Conservation (phyloP, 2,329 filamentous ascomycete species). For the Celoporthe dispersa region DNA sequence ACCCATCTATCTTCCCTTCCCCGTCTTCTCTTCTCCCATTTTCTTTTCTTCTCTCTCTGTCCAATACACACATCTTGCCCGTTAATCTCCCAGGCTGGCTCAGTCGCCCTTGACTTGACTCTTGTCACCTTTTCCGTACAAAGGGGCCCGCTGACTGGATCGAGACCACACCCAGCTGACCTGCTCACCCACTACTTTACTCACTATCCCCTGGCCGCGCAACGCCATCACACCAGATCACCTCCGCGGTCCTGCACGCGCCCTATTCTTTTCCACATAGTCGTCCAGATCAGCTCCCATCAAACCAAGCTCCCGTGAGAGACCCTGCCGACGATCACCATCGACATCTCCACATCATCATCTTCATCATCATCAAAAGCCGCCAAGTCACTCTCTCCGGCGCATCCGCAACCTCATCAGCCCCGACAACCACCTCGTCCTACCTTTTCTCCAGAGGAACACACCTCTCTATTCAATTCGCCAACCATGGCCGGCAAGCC, state of each 20-base stretch:
- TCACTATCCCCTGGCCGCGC: neutral
- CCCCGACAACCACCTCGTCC: neutral
- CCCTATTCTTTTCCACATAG: neutral
- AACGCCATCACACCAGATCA: neutral
- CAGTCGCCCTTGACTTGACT: neutral
- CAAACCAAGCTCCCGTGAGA: neutral
- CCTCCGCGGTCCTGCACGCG: neutral
- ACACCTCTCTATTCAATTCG: neutral
- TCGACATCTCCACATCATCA: neutral
- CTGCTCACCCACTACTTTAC: neutral
- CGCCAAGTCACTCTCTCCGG: too few relatives aligned
- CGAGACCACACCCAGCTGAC: neutral
- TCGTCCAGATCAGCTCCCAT: neutral
- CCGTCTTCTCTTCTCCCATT: neutral
- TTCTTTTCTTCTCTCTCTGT: neutral
- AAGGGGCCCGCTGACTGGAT: neutral
- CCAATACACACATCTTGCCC: neutral
- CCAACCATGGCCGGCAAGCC: conserved; percentile 25
- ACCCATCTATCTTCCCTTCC: neutral
- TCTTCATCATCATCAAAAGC: too few relatives aligned
- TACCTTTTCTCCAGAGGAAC: neutral
- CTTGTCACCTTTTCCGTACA: neutral
- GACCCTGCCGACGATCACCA: neutral
- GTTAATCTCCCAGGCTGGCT: neutral
- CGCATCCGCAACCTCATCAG: neutral